Percentiles rank a stretch among this genome's conserved stretches.
phyloP scores from a whole-genome alignment of 2,329 filamentous ascomycete genomes.

The Phymatotrichopsis omnivora region DNA sequence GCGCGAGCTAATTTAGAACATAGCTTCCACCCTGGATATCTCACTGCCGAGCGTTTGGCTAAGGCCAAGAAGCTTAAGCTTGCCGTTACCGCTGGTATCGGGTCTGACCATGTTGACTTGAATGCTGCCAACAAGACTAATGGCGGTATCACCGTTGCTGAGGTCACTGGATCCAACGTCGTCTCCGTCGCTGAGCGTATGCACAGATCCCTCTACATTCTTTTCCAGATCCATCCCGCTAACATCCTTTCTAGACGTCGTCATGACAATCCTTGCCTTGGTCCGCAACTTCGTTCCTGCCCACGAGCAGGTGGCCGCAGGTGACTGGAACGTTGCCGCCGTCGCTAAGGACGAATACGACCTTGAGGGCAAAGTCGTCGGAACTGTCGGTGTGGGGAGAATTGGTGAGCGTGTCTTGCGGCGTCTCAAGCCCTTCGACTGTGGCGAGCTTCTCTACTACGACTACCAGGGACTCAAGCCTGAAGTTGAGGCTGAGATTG shows the following conservation, averaged over 20 bases:
- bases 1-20: constrained; percentile 1
- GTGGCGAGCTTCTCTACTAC: constrained; percentile 98
- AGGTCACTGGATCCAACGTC: constrained; percentile 97
- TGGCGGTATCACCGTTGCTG: constrained; percentile 89
- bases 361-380: constrained; percentile 93
- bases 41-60: constrained; percentile 88
- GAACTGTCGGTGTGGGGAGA: constrained; percentile 92
- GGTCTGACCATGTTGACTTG: constrained; percentile 86
- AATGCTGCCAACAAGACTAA: constrained; percentile 97
- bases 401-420: constrained; percentile 97
- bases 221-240: neutral
- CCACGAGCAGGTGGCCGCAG: constrained; percentile 80
- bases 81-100: constrained; percentile 92
- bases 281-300: constrained; percentile 98
- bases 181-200: constrained; percentile 85
- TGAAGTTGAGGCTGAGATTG: constrained; percentile 90
- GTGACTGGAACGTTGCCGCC: constrained; percentile 91
- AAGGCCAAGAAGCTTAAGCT: constrained; percentile 99
- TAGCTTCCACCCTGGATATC: constrained; percentile 96
- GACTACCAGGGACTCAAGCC: constrained; percentile 79
- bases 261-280: constrained; percentile 96
- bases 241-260: constrained; percentile 48
- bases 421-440: constrained; percentile 93
- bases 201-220: neutral
- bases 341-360: constrained; percentile 98